phyloP scores from a whole-genome alignment of 768 basidiomycete species.

The Exidia glandulosa region DNA sequence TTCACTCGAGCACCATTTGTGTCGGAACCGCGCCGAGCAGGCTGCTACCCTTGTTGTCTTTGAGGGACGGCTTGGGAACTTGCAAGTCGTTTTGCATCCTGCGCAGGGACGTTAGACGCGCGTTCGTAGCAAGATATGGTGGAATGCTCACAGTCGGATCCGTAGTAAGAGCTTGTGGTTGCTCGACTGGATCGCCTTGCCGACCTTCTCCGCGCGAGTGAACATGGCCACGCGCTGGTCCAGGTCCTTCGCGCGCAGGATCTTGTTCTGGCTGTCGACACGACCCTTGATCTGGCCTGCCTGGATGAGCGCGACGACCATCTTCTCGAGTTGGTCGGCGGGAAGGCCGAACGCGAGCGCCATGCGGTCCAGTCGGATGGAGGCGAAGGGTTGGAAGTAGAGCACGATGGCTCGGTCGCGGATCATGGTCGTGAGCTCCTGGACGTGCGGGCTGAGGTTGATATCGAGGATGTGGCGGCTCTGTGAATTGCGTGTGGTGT shows the following conservation, averaged over 20 bases:
- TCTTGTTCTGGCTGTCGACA: slow-evolving; percentile 88
- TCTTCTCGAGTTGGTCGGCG: slow-evolving; percentile 55
- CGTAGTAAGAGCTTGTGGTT: slow-evolving; percentile 73
- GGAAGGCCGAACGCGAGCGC: slow-evolving; percentile 76
- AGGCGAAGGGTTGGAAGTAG: slow-evolving; percentile 85
- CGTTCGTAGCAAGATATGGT: not conserved
- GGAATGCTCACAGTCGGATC: slow-evolving; percentile 65
- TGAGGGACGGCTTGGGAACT: not conserved
- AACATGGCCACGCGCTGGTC: slow-evolving; percentile 73
- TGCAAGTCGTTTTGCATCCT: not conserved
- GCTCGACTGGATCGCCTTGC: slow-evolving; percentile 55
- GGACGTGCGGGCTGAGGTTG: slow-evolving; percentile 61
- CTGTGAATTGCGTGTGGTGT: slow-evolving; percentile 24
- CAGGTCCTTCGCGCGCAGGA: slow-evolving; percentile 67
- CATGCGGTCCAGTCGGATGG: slow-evolving; percentile 78
- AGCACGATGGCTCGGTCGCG: slow-evolving; percentile 69
- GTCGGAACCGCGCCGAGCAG: not conserved
- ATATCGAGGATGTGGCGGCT: slow-evolving; percentile 69
- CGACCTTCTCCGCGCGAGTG: slow-evolving; percentile 61
- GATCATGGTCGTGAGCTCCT: slow-evolving; percentile 54
- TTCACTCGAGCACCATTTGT: not conserved
- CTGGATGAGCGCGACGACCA: slow-evolving; percentile 71
- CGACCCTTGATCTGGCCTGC: slow-evolving; percentile 67
- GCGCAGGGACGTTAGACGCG: not conserved
- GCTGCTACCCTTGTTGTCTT: not conserved